These are phyloP conservation scores for Metschnikowia borealis DNA, from an alignment of 805 yeast genomes.

Conservation along the genomic window DNA sequence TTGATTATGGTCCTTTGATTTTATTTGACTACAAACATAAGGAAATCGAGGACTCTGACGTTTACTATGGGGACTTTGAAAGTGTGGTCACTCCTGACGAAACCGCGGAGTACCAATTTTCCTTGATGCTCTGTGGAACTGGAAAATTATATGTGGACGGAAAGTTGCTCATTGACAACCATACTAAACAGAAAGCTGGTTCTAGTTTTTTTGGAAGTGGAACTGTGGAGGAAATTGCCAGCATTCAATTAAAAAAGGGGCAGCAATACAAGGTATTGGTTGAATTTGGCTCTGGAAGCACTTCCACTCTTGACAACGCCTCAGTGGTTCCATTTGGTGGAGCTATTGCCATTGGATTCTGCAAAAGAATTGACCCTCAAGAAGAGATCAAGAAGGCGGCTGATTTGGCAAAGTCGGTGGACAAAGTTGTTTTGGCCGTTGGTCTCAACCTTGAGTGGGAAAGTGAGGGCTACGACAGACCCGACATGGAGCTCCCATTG, in stretches of 20 bases:
- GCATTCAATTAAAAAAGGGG: conserved; percentile 10
- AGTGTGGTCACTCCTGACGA: conserved; percentile 22
- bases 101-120: conserved; percentile 14
- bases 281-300: conserved; percentile 12
- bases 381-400: conserved; percentile 37
- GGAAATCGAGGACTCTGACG: conserved; percentile 6
- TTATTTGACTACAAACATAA: conserved; percentile 17
- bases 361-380: conserved; percentile 21
- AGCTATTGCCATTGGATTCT: conserved; percentile 20
- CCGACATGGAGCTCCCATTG: conserved; percentile 49
- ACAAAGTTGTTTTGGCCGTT: conserved; percentile 48
- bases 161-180: conserved; percentile 13
- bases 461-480: conserved; percentile 56
- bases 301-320: conserved; percentile 9
- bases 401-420: conserved; percentile 45
- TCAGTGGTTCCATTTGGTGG: conserved; percentile 27
- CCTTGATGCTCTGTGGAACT: conserved; percentile 13
- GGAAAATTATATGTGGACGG: conserved; percentile 15
- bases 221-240: conserved; percentile 10
- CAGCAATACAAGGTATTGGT: conserved; percentile 5
- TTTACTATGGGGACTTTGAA: conserved; percentile 19
- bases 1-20: conserved; percentile 15
- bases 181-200: conserved; percentile 6
- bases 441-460: conserved; percentile 58
- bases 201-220: conserved; percentile 12